Evolutionary conservation across 805 yeast genomes (phyloP).

Genomic region (Helenozyma baotianmanensis): DNA sequence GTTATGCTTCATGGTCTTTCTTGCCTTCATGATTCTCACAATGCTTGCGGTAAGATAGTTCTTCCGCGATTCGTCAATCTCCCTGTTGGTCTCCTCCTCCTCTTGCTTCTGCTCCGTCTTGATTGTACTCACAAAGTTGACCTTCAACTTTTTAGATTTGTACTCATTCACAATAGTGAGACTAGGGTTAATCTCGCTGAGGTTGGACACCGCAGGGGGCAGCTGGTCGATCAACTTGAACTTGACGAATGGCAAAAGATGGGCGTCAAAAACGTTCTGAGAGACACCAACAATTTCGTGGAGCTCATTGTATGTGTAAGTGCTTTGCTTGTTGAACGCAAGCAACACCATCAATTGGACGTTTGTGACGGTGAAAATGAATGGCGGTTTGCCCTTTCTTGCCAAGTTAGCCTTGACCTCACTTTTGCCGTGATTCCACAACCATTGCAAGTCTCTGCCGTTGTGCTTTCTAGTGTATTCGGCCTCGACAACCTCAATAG

Average conservation of each 20-base stretch:
- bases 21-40: conserved; percentile 94
- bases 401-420: conserved; percentile 85
- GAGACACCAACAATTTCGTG: conserved; percentile 65
- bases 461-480: conserved; percentile 71
- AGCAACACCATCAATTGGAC: conserved; percentile 83
- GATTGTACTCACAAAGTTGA: conserved; percentile 66
- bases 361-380: conserved; percentile 72
- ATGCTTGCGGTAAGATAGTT: conserved; percentile 87
- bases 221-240: conserved; percentile 66
- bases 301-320: conserved; percentile 57
- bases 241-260: conserved; percentile 74
- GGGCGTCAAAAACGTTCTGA: conserved; percentile 62
- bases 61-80: conserved; percentile 81
- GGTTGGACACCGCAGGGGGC: conserved; percentile 57
- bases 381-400: conserved; percentile 77
- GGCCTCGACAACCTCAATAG: conserved; percentile 63
- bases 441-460: conserved; percentile 91
- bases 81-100: conserved; percentile 68
- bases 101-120: conserved; percentile 64
- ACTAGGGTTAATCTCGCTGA: conserved; percentile 42
- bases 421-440: conserved; percentile 91
- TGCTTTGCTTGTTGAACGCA: conserved; percentile 70
- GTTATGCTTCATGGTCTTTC: conserved; percentile 74
- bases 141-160: conserved; percentile 76
- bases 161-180: conserved; percentile 77